phyloP scores from a whole-genome alignment of 108 stramenopile genomes.

The Tribonema minus region DNA sequence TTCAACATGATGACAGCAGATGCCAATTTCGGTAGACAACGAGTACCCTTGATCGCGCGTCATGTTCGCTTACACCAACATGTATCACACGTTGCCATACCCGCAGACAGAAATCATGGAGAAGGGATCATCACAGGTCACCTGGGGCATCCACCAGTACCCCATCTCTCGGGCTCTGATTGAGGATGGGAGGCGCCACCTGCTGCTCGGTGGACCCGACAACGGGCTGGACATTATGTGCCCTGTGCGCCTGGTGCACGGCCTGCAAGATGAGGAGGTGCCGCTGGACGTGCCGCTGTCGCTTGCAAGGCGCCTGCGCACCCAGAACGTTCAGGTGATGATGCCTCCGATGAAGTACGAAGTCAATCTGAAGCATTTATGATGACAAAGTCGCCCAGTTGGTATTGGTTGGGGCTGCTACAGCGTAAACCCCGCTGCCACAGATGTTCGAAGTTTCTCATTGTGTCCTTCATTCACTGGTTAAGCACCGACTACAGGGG shows the following conservation, averaged over 20 bases:
- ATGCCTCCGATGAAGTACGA: too few species aligned
- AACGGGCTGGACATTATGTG: conserved; percentile 23
- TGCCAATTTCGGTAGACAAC: too few species aligned
- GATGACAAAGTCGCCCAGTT: too few species aligned
- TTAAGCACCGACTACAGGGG: too few species aligned
- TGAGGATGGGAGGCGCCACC: conserved; percentile 55
- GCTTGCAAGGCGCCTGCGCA: conserved; percentile 11
- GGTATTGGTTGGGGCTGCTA: too few species aligned
- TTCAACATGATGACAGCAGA: too few species aligned
- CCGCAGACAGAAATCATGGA: conserved; percentile 39
- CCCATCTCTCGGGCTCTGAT: conserved; percentile 48
- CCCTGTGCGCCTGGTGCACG: conserved; percentile 43
- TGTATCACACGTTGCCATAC: not conserved
- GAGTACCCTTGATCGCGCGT: too few species aligned
- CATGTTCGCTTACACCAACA: not conserved
- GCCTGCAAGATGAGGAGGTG: conserved; percentile 34
- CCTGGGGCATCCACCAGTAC: conserved; percentile 49
- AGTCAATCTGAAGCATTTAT: too few species aligned
- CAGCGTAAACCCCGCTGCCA: too few species aligned
- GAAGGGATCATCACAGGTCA: conserved; percentile 39
- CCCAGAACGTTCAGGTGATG: conserved; percentile 7
- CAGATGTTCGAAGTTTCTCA: too few species aligned
- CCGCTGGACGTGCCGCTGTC: conserved; percentile 23
- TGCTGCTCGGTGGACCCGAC: conserved; percentile 31
- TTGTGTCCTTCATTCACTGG: too few species aligned